Evolutionary conservation across 805 yeast species (phyloP), one percentile per base, ranked within the genome.

Genomic region (Huiozyma naganishii): DNA sequence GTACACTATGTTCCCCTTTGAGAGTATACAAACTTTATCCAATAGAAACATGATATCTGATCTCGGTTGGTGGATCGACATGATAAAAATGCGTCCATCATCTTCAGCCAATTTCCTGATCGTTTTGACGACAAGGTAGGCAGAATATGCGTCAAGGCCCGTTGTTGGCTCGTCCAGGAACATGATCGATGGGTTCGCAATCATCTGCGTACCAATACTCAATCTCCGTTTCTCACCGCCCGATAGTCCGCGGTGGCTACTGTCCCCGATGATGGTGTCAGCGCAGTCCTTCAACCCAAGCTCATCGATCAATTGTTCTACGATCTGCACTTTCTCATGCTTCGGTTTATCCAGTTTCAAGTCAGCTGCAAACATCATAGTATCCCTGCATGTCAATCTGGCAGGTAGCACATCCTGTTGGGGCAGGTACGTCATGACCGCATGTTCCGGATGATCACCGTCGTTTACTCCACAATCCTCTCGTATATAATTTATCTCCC

Each of bases 91-190:
- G 45, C 86, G 75, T 0, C 90, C 89, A 36, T 68, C 71, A 10
- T 64, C 60, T 37, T 57, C 57, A 0, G 84, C 78, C 32, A 81
- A 65, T 45, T 73, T 69, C 50, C 77, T 74, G 43, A 87, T 69
- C 0, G 85, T 76, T 38, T 71, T 66, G 11, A 86, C 73, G 32
- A 86, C 66, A 44, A 78, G 64, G 49, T 70, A 74, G 0, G 95
- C 89, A 9, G 88, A 79, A 48, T 77, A 78, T 5, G 94, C 79
- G 60, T 86, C 95, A 32, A 86, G 64, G 0, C 95, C 95, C 0
- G 95, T 85, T 1, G 95, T 86, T 6, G 95, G 95, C 53, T 86
- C 95, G 59, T 86, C 95, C 37, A 86, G 62, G 53, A 85, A 85
- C 47, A 87, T 61, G 1, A 86, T 66, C 0, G 88, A 76, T 0